Conservation (phyloP, 768 basidiomycete species). For the Leucocoprinus birnbaumii region DNA sequence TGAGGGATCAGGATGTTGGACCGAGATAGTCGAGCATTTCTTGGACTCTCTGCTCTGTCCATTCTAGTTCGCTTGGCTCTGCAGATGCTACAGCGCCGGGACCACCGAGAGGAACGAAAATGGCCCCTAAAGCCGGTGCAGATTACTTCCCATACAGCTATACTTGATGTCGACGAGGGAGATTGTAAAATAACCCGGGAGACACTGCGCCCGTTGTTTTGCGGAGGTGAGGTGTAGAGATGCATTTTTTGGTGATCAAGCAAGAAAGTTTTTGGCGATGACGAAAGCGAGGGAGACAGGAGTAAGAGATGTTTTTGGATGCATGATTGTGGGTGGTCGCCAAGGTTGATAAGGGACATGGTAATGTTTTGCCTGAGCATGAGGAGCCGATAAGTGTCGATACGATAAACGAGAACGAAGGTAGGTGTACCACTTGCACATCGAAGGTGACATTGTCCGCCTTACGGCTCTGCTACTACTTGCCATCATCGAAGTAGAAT, state of each 20-base stretch:
- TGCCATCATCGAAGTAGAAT: too few relatives aligned
- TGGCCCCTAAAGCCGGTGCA: slow-evolving; percentile 90
- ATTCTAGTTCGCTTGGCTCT: slow-evolving; percentile 21
- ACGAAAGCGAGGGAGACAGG: slow-evolving; percentile 19
- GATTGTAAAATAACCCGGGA: slow-evolving; percentile 89
- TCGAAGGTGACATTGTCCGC: slow-evolving; percentile 87
- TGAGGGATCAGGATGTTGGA: slow-evolving; percentile 40
- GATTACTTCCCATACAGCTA: slow-evolving; percentile 76
- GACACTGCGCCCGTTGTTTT: slow-evolving; percentile 75
- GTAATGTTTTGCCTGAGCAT: slow-evolving; percentile 96
- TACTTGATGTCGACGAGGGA: slow-evolving; percentile 64
- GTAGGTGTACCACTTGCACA: slow-evolving; percentile 73
- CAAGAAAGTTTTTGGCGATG: slow-evolving; percentile 52
- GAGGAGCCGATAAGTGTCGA: too few relatives aligned
- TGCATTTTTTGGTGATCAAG: slow-evolving; percentile 55
- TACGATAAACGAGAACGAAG: too few relatives aligned
- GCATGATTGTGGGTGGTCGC: slow-evolving; percentile 95
- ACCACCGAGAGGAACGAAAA: slow-evolving; percentile 57
- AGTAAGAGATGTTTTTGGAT: slow-evolving; percentile 50
- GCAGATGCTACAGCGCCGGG: slow-evolving; percentile 28
- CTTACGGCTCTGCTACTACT: slow-evolving; percentile 79
- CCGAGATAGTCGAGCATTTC: slow-evolving; percentile 66
- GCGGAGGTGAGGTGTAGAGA: slow-evolving; percentile 67
- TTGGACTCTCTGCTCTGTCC: slow-evolving; percentile 38
- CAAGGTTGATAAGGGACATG: slow-evolving; percentile 82